Percentiles rank a stretch among this genome's conserved stretches.
Conservation (phyloP, 2,329 filamentous ascomycete species). For the Trichoderma koningii region DNA sequence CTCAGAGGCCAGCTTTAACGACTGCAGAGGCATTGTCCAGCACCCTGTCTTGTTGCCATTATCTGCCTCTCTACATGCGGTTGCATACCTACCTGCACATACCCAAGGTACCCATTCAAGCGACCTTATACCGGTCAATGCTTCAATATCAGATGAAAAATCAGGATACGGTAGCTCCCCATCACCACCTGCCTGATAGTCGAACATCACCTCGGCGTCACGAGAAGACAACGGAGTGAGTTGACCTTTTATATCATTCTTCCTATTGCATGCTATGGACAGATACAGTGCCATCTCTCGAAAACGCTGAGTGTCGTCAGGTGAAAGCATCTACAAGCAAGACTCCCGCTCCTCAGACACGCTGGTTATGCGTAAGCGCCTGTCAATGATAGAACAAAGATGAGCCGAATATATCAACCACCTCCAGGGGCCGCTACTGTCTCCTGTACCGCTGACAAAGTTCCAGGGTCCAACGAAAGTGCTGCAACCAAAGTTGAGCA, state of each 20-base stretch:
- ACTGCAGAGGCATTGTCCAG: too few relatives aligned
- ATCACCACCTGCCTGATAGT: background rate
- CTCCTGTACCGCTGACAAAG: background rate
- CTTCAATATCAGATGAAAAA: background rate
- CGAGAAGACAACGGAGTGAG: background rate
- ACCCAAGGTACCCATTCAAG: background rate
- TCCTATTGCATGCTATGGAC: background rate
- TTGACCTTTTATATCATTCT: background rate
- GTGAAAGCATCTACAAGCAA: background rate
- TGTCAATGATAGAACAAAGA: background rate
- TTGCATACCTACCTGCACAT: too few relatives aligned
- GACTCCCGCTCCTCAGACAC: background rate
- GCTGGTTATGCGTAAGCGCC: background rate
- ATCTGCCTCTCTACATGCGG: too few relatives aligned
- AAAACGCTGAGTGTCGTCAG: background rate
- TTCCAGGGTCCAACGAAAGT: background rate
- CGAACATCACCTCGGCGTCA: background rate
- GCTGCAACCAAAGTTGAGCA: background rate
- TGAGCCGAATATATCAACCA: background rate
- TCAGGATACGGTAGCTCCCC: background rate
- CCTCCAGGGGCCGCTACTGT: background rate
- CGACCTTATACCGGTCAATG: background rate
- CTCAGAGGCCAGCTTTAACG: too few relatives aligned
- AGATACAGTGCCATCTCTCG: background rate
- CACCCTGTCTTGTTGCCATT: too few relatives aligned